phyloP scores from a whole-genome alignment of 2,329 filamentous ascomycete species.

The Arthroderma sp. region DNA sequence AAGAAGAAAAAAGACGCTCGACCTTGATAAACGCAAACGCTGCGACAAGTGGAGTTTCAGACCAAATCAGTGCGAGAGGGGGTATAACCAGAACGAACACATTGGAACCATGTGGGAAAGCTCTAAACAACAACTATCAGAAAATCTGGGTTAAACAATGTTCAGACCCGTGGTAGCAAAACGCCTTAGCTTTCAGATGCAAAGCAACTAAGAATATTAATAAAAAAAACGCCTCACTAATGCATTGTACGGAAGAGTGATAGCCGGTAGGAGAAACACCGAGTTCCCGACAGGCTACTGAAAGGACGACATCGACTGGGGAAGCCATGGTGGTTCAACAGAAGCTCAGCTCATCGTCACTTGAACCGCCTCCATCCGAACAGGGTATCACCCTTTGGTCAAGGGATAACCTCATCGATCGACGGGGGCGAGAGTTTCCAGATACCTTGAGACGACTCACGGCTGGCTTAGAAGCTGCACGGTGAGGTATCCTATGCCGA shows the following conservation, averaged over 20 bases:
- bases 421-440: background rate
- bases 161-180: background rate
- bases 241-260: background rate
- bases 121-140: background rate
- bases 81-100: slow-evolving; percentile 7
- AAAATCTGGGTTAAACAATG: background rate
- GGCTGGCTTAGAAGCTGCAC: background rate
- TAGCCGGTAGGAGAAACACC: background rate
- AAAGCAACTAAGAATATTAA: background rate
- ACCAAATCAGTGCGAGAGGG: background rate
- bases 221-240: background rate
- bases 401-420: background rate
- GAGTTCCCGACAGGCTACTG: background rate
- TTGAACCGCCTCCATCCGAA: background rate
- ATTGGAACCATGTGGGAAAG: background rate
- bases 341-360: slow-evolving; percentile 14
- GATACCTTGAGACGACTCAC: background rate
- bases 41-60: background rate
- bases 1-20: background rate
- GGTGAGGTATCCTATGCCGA: background rate
- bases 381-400: slow-evolving; percentile 2
- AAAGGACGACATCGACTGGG: background rate
- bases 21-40: background rate
- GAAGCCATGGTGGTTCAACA: background rate
- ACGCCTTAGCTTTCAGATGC: background rate